A percentile compares a stretch with the other conserved stretches of the same genome.
Conservation (phyloP, 1,139 yeast genomes). For the Casaregolazyma suthepensis region DNA sequence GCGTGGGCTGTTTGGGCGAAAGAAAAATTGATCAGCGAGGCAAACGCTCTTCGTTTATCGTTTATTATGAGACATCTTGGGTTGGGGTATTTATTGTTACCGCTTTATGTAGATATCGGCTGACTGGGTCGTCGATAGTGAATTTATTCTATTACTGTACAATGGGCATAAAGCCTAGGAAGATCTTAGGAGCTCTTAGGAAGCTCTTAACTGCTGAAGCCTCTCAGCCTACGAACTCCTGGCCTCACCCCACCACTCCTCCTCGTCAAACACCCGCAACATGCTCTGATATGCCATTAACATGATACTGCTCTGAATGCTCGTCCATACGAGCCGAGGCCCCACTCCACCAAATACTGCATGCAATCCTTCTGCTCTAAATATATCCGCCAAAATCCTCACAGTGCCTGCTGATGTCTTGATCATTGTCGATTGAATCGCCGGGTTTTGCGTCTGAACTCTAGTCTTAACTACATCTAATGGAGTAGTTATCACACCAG, state of each 20-base stretch:
- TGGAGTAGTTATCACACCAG: constrained; percentile 81
- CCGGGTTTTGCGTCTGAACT: constrained; percentile 62
- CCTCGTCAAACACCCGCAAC: constrained; percentile 23
- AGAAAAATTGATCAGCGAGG: constrained; percentile 45
- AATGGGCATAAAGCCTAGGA: too few relatives aligned
- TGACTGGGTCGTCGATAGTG: background rate
- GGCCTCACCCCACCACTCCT: too few relatives aligned
- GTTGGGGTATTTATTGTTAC: background rate
- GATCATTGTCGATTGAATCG: constrained; percentile 7
- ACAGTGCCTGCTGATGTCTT: constrained; percentile 39
- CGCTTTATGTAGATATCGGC: background rate
- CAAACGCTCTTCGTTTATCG: too few relatives aligned
- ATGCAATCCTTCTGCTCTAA: constrained; percentile 63
- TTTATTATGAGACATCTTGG: background rate
- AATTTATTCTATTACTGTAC: background rate
- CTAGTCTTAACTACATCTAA: constrained; percentile 92
- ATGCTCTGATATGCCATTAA: constrained; percentile 66
- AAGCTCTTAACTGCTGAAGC: too few relatives aligned
- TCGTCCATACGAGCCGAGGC: constrained; percentile 94
- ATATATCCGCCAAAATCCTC: constrained; percentile 60
- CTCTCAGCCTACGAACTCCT: too few relatives aligned
- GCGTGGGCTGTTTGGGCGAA: constrained; percentile 70
- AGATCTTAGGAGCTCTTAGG: too few relatives aligned
- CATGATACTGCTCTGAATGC: constrained; percentile 93
- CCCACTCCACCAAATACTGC: constrained; percentile 94